A percentile compares a stretch with the other conserved stretches of the same genome.
Conservation (phyloP, 1,284 basidiomycete genomes). For the Boletus sp. region DNA sequence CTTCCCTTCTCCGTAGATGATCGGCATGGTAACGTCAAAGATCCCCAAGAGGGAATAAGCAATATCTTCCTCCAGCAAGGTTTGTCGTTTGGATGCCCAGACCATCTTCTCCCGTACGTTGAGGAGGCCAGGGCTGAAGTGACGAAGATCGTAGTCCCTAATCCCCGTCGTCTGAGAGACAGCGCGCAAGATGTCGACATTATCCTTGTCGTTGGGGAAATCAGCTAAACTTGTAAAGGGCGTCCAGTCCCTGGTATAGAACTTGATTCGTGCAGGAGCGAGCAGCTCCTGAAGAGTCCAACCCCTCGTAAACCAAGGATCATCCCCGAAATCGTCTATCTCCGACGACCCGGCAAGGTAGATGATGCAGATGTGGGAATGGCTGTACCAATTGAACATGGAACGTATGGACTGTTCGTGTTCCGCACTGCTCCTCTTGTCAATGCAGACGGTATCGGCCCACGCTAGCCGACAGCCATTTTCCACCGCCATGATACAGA, state of each 20-base stretch:
- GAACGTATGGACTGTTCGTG: constrained; percentile 10
- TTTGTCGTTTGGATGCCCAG: constrained; percentile 12
- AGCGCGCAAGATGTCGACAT: background rate
- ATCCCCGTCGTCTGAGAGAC: constrained; percentile 3
- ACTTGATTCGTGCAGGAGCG: constrained; percentile 7
- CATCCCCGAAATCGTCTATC: background rate
- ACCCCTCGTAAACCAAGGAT: constrained; percentile 9
- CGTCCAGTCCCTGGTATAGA: constrained; percentile 7
- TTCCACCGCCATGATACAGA: background rate
- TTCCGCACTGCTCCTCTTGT: constrained; percentile 5
- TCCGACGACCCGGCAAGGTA: background rate
- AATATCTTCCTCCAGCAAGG: constrained; percentile 3
- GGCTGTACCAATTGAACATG: constrained; percentile 11
- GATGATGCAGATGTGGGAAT: constrained; percentile 1
- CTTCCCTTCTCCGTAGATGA: constrained; percentile 12
- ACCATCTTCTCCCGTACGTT: constrained; percentile 12
- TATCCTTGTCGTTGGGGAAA: constrained; percentile 6
- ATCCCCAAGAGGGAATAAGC: constrained; percentile 13
- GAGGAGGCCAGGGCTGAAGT: constrained; percentile 12
- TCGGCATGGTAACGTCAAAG: constrained; percentile 13
- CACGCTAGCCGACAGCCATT: constrained; percentile 3
- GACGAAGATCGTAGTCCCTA: background rate
- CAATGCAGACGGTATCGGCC: constrained; percentile 6
- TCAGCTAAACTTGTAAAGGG: background rate
- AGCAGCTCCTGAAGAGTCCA: constrained; percentile 11